phyloP scores from a whole-genome alignment of 192 early-diverging fungal species.

The Coemansia sp. region DNA sequence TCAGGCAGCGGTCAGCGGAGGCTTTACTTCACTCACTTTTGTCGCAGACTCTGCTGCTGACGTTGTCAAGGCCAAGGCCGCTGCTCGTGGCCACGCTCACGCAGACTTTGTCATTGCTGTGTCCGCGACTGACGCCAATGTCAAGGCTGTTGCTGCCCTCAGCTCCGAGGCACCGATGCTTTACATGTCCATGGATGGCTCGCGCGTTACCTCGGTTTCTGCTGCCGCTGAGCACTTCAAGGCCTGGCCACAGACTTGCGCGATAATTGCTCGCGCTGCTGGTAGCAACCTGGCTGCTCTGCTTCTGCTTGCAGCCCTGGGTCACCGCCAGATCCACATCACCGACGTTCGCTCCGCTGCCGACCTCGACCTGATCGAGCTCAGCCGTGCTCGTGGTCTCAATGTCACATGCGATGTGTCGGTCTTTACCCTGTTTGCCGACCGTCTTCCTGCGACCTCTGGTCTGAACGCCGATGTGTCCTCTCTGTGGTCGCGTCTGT shows the following conservation, averaged over 20 bases:
- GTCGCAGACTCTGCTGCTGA: conserved; percentile 58
- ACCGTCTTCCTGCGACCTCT: conserved; percentile 24
- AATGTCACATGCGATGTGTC: conserved; percentile 93
- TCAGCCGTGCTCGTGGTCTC: conserved; percentile 84
- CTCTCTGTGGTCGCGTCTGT: conserved; percentile 79
- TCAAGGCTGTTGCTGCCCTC: conserved; percentile 51
- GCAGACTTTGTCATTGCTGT: conserved; percentile 74
- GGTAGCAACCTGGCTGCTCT: conserved; percentile 86
- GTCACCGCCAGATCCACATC: conserved; percentile 84
- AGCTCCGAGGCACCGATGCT: conserved; percentile 56
- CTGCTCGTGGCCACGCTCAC: conserved; percentile 60
- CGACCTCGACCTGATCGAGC: conserved; percentile 82
- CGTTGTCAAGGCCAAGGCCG: conserved; percentile 54
- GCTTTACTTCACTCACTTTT: conserved; percentile 76
- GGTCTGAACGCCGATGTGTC: conserved; percentile 57
- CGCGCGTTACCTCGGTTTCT: conserved; percentile 12
- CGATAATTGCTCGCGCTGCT: conserved; percentile 81
- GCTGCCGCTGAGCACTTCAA: conserved; percentile 64
- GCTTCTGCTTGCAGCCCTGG: conserved; percentile 82
- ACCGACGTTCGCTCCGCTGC: conserved; percentile 76
- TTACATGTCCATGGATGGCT: conserved; percentile 61
- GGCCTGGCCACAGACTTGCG: conserved; percentile 72
- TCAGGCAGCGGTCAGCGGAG: conserved; percentile 76
- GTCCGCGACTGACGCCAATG: conserved; percentile 70
- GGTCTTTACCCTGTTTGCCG: conserved; percentile 77